Evolutionary conservation across 345 rosid genomes (phyloP).

Genomic region (Adansonia digitata): DNA sequence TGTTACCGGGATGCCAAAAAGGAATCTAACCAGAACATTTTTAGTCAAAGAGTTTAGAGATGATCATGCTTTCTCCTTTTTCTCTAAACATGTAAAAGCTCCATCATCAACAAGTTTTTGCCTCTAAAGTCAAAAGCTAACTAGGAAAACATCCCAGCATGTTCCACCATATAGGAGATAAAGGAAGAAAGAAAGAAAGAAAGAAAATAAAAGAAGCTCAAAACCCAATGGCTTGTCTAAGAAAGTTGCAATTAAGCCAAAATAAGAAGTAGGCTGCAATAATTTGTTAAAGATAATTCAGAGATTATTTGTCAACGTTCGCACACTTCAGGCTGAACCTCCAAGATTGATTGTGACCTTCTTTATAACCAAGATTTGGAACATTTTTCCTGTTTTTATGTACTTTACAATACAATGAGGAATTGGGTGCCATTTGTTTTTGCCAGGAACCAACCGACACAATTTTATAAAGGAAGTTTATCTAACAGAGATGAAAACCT

Average conservation of each 20-base stretch:
- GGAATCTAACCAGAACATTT: constrained; percentile 13
- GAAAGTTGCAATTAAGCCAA: not conserved
- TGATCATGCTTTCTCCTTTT: not conserved
- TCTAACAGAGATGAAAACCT: not conserved
- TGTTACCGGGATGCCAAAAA: not conserved
- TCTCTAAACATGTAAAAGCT: constrained; percentile 16
- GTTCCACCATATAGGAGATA: constrained; percentile 21
- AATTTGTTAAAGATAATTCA: not conserved
- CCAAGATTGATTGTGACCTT: not conserved
- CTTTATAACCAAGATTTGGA: not conserved
- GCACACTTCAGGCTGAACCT: constrained; percentile 6
- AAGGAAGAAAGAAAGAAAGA: not conserved
- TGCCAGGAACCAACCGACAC: not conserved
- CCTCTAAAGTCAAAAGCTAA: constrained; percentile 45
- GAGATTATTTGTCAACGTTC: constrained; percentile 26
- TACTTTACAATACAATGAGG: not conserved
- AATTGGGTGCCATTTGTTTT: not conserved
- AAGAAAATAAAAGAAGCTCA: constrained; percentile 22
- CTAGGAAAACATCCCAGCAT: constrained; percentile 30
- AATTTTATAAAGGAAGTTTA: not conserved
- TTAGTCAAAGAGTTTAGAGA: constrained; percentile 17
- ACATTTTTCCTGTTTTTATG: not conserved
- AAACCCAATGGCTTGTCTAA: constrained; percentile 23
- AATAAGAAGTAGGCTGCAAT: no score
- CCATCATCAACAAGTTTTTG: constrained; percentile 29